A percentile compares a stretch with the other conserved stretches of the same genome.
Conservation (phyloP, 179 eudicot species). For the Carnegiea gigantea region DNA sequence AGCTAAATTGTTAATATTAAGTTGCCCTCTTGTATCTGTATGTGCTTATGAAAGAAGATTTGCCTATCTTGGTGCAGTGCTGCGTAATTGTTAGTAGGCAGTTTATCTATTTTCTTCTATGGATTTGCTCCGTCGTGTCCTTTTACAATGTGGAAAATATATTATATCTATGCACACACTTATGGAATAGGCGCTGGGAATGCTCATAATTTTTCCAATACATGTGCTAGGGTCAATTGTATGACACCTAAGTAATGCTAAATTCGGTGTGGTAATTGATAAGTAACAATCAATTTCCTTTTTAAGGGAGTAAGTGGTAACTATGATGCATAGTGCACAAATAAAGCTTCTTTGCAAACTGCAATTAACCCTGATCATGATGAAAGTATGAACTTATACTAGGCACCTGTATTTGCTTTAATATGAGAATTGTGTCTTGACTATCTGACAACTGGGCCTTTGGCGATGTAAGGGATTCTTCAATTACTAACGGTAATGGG, state of each 20-base stretch:
- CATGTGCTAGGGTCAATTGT: background rate
- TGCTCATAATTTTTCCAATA: background rate
- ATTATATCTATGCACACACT: background rate
- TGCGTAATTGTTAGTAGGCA: background rate
- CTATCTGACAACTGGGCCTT: background rate
- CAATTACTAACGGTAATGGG: background rate
- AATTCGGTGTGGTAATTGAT: background rate
- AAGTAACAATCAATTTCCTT: background rate
- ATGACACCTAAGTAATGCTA: background rate
- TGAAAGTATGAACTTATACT: background rate
- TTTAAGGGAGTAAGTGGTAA: background rate
- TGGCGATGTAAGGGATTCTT: slow-evolving; percentile 1
- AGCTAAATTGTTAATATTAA: background rate
- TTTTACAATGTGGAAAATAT: background rate
- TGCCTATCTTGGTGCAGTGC: background rate
- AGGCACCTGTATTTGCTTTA: background rate
- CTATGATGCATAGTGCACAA: background rate
- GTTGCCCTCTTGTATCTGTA: background rate
- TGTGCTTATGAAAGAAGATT: background rate
- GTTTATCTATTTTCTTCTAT: background rate
- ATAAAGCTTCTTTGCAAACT: background rate
- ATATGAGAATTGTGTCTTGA: background rate
- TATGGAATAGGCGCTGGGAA: background rate
- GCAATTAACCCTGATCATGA: background rate
- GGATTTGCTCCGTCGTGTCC: background rate